Percentiles rank a stretch among this genome's conserved stretches.
phyloP scores from a whole-genome alignment of 768 basidiomycete genomes.

The Brasilioporus rufonigricans region DNA sequence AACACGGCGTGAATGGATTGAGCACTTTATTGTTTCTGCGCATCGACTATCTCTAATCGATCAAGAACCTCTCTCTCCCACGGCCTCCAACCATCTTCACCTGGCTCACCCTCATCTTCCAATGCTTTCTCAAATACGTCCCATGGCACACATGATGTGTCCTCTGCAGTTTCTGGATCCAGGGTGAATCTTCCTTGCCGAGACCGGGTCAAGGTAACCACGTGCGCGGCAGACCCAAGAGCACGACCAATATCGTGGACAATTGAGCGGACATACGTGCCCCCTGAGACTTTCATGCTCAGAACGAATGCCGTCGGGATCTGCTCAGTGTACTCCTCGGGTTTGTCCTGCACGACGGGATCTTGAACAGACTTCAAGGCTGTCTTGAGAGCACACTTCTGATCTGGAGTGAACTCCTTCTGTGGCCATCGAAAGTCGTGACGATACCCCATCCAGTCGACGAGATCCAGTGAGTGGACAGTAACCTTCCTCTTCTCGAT shows the following conservation, averaged over 20 bases:
- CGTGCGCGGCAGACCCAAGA: constrained; percentile 87
- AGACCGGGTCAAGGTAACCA: constrained; percentile 86
- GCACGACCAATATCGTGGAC: constrained; percentile 89
- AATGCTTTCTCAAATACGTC: constrained; percentile 65
- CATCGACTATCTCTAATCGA: constrained; percentile 56
- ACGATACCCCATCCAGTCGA: constrained; percentile 74
- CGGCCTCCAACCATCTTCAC: constrained; percentile 63
- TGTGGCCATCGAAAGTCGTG: constrained; percentile 79
- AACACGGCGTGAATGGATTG: background rate
- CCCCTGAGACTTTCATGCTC: constrained; percentile 91
- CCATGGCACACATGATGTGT: constrained; percentile 69
- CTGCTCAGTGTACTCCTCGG: constrained; percentile 33
- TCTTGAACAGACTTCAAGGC: constrained; percentile 54
- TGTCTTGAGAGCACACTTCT: constrained; percentile 65
- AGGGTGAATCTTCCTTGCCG: constrained; percentile 81
- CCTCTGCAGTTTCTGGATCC: constrained; percentile 47
- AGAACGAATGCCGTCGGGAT: constrained; percentile 79
- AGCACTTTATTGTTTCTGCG: constrained; percentile 11
- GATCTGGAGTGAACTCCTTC: constrained; percentile 62
- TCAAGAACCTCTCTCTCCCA: constrained; percentile 86
- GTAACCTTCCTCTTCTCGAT: constrained; percentile 84
- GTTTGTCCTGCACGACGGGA: constrained; percentile 34
- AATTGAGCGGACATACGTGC: constrained; percentile 95
- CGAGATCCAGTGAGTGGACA: constrained; percentile 75
- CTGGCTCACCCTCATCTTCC: constrained; percentile 48